Base-by-base conservation (phyloP, 2,329 filamentous ascomycete genomes). In the Scytalidium lignicola region DNA sequence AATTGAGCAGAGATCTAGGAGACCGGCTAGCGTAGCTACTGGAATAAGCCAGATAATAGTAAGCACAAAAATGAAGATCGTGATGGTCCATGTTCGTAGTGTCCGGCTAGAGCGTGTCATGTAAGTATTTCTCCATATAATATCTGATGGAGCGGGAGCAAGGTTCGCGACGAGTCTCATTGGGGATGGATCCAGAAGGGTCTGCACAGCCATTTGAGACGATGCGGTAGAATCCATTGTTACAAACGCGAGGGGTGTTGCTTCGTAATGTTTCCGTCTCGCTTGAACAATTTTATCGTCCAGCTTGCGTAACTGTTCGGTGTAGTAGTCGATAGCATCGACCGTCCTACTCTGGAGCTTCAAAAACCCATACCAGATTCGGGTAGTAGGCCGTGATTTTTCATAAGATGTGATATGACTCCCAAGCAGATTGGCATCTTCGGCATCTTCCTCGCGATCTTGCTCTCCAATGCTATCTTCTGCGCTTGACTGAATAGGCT, bases 121-220 rank as follows among this genome's bases (percentile, higher is more conserved):
- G 62, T 99, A 99, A 0, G 90, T 97, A 62, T 97, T 96, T 54
- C 78, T 78, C 93, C 95, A 99, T 10, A 97, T 82, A n/a, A 99
- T 84, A 64, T 97, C 92, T 0, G 88, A 83, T 0, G 93, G 93
- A 2, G 92, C 84, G 0, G 93, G 93, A 2, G 92, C 91, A 22
- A 87, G 79, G 51, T 90, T 91, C 8, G 92, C 91, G 47, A 96
- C 74, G 5, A 99, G 77, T 52, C 88, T 86, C 50, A 91, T 85
- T 0, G 95, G 93, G 10, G 88, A 85, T 3, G 93, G 90, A 62
- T 97, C 92, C 47, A 99, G 82, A 10, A 95, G 85, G 3, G 93
- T 91, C 68, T 99, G 93, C 41, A 96, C 89, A 20, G 91, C 89
- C 90, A 97, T 96, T 71, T 99, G 93, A 58, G 82, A 85, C 26